Conservation (phyloP, 495 filamentous ascomycete species). For the Sordaria brevicollis region DNA sequence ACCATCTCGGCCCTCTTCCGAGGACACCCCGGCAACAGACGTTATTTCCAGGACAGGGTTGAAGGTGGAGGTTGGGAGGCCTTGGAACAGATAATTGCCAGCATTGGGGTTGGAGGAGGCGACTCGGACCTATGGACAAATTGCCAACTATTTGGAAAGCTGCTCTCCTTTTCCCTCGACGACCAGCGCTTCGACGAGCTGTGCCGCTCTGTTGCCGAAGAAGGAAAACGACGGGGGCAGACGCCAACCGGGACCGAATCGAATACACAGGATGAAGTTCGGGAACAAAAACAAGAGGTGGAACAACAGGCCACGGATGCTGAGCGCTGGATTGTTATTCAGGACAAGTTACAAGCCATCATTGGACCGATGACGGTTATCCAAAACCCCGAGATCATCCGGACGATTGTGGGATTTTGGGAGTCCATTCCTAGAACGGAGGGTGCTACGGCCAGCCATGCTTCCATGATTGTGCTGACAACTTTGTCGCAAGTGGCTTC, state of each 20-base stretch:
- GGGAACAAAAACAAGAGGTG: not conserved
- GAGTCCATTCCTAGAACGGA: conserved; percentile 41
- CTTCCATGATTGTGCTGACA: conserved; percentile 50
- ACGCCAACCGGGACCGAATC: not conserved
- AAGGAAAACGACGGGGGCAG: not conserved
- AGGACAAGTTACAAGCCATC: conserved; percentile 32
- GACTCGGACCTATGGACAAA: conserved; percentile 51
- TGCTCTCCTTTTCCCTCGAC: conserved; percentile 74
- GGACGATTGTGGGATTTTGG: conserved; percentile 57
- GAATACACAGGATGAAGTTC: not conserved
- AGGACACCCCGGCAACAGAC: conserved; percentile 74
- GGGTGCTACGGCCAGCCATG: conserved; percentile 30
- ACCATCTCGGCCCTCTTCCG: conserved; percentile 67
- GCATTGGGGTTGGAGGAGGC: conserved; percentile 47
- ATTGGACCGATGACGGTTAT: conserved; percentile 46
- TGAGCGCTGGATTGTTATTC: conserved; percentile 12
- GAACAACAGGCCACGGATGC: not conserved
- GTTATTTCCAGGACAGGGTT: conserved; percentile 69
- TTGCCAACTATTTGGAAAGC: conserved; percentile 70
- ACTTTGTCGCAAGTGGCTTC: conserved; percentile 40
- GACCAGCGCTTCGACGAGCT: conserved; percentile 55
- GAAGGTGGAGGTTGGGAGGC: conserved; percentile 66
- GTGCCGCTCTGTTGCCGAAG: conserved; percentile 26
- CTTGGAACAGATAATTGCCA: conserved; percentile 58
- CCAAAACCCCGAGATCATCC: conserved; percentile 54